Evolutionary conservation across 1,284 basidiomycete genomes (phyloP).

Genomic region (Ceratobasidium papillatum): DNA sequence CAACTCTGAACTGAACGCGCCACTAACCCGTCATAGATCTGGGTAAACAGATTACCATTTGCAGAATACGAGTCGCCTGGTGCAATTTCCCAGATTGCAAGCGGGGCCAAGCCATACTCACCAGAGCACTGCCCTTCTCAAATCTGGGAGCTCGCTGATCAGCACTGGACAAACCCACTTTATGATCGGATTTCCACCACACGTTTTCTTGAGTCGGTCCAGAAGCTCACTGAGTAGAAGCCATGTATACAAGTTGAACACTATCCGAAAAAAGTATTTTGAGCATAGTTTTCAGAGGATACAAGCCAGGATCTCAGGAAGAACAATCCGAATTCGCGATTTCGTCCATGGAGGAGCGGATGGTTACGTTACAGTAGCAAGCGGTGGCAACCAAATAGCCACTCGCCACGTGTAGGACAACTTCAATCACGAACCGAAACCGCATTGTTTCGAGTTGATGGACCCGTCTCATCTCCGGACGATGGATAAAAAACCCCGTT

Average conservation of each 20-base stretch:
- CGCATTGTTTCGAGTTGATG: neutral
- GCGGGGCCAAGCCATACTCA: conserved; percentile 7
- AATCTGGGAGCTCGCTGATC: neutral
- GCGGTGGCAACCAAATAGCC: neutral
- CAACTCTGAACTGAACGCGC: neutral
- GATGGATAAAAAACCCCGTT: neutral
- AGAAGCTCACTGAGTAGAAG: neutral
- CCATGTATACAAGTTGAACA: neutral
- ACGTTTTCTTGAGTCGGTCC: neutral
- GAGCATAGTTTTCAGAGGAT: no score
- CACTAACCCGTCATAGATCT: neutral
- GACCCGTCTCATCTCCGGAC: neutral
- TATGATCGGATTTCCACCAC: neutral
- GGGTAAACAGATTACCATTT: neutral
- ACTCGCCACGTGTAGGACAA: neutral
- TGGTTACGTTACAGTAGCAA: neutral
- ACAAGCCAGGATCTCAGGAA: no score
- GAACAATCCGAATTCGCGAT: no score
- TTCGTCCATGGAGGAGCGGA: no score
- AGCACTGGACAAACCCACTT: neutral
- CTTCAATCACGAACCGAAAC: neutral
- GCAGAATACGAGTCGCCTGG: neutral
- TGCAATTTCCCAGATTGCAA: neutral
- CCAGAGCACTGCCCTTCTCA: neutral
- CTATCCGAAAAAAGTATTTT: no score